A percentile compares a stretch with the other conserved stretches of the same genome.
These are phyloP conservation scores for Trichophyton schoenleinii DNA, from an alignment of 2,329 filamentous ascomycete species.

Conservation along the genomic window DNA sequence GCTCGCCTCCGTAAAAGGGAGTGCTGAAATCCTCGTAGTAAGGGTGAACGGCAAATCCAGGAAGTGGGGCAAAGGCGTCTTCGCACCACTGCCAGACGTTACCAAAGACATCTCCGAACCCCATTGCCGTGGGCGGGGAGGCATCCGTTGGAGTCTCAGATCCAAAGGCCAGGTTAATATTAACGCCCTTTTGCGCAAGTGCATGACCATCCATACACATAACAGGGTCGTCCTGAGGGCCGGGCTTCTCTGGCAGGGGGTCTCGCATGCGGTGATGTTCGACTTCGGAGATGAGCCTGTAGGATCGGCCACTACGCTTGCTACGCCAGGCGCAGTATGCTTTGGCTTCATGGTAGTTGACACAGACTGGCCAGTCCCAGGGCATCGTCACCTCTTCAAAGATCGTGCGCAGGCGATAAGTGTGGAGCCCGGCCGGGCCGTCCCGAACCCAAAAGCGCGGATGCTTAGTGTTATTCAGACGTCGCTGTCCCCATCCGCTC, in stretches of 20 bases:
- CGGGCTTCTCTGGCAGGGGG: background rate
- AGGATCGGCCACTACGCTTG: background rate
- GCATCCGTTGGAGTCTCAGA: background rate
- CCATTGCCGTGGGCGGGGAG: background rate
- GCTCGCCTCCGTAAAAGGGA: background rate
- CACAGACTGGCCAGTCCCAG: background rate
- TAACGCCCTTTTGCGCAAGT: background rate
- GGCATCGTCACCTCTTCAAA: background rate
- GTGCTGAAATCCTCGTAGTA: conserved; percentile 1
- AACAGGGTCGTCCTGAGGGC: background rate
- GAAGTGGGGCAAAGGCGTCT: background rate
- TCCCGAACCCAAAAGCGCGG: background rate
- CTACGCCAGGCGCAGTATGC: conserved; percentile 1
- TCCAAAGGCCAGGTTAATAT: background rate
- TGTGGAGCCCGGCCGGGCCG: background rate
- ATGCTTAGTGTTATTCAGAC: background rate
- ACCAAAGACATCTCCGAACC: background rate
- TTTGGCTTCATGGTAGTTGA: conserved; percentile 1
- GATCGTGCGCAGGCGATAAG: background rate
- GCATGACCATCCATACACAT: background rate
- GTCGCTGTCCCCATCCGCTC: background rate
- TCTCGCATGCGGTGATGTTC: background rate
- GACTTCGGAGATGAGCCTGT: background rate
- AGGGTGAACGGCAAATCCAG: background rate
- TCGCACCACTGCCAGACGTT: conserved; percentile 2